Base-by-base conservation (phyloP, 805 yeast genomes). In the Myxozyma geophila region DNA sequence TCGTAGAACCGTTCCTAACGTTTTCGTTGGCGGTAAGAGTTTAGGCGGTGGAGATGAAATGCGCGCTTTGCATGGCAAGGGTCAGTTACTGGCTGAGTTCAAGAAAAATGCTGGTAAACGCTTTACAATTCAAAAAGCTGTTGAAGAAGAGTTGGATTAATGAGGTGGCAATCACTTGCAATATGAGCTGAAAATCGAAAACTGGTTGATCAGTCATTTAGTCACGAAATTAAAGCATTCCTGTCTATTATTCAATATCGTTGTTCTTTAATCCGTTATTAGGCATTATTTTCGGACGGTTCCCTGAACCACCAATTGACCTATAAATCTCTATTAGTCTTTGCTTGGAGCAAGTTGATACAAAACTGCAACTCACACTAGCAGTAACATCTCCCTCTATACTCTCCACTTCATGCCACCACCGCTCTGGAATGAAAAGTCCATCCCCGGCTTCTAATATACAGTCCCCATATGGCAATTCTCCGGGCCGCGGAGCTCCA, bases 41-140 rank as follows among this genome's bases (percentile, higher is more conserved):
- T 82, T 89, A 68, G 99, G 99, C 46, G 99, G 99, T 2, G 85
- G 85, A 47, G 97, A 91, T 74, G 98, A 92, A 60, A 84, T 95
- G 74, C 79, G 75, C 33, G 80, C 77, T 40, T 77, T 90, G 62
- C 92, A 90, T 71, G 78, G 80, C 21, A 77, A 80, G 0, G 87
- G 86, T 37, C 77, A 76, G 55, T 80, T 93, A 61, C 78, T 17
- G 21, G 23, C 23, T 4, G 60, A 28, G 41, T 66, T 66, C 23
- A 54, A 54, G 51, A 53, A 49, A 17, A 55, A 49, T 23, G 68
- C 35, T 7, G 68, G 68, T 2, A 44, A 44, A 15, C 28, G 17
- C 17, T 54, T 62, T 46, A 13, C 49, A 37, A 54, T 60, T 15
- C 10, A 43, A 35, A 41, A 41, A 19, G 2, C 17, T 7, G 36